Base-by-base conservation (phyloP, 345 rosid species). In the Salix udensis region DNA sequence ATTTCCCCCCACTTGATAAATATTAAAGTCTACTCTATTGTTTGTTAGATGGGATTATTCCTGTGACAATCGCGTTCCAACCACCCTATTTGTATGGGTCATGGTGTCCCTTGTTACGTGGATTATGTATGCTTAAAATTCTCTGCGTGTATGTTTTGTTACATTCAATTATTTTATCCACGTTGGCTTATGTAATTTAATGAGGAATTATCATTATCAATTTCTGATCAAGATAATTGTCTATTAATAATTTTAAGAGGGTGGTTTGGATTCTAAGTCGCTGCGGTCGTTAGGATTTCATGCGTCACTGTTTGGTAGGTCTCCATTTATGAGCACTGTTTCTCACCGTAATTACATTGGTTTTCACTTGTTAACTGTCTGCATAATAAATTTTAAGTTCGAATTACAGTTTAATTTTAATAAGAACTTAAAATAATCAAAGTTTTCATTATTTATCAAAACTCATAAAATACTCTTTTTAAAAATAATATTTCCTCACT, bases 31-130 rank as follows among this genome's bases (percentile, higher is more conserved):
- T 74, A 62, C 46, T 15, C 3, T 7, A 44, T 60, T 42, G 40
- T 71, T 64, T 50, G 64, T 34, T 71, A 13, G 73, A 76, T 69
- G 60, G 68, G 73, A 24, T 72, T 53, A 67, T 28, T 48, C 44
- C 36, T 10, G 31, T 73, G 77, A 78, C 23, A 73, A 78, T 55
- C 46, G 50, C 34, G 1, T 73, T 61, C 64, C 55, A 73, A 73
- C 81, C 6, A 73, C 77, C 74, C 14, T 4, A 34, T 64, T 69
- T 36, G 68, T 40, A 68, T 24, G 61, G 67, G 53, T 9, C 55
- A n/a, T 67, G 11, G 37, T 75, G 78, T 23, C 66, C 66, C 19
- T 76, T 55, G 28, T 53, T 7, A 55, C 36, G 39, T 19, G 9
- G 60, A 53, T 40, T 55, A 4, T 62, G 40, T 64, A 12, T 28